Percentiles rank a stretch among this genome's conserved stretches.
These are phyloP conservation scores for Jamesozyma jinghongensis DNA, from an alignment of 805 yeast species.

Conservation along the genomic window DNA sequence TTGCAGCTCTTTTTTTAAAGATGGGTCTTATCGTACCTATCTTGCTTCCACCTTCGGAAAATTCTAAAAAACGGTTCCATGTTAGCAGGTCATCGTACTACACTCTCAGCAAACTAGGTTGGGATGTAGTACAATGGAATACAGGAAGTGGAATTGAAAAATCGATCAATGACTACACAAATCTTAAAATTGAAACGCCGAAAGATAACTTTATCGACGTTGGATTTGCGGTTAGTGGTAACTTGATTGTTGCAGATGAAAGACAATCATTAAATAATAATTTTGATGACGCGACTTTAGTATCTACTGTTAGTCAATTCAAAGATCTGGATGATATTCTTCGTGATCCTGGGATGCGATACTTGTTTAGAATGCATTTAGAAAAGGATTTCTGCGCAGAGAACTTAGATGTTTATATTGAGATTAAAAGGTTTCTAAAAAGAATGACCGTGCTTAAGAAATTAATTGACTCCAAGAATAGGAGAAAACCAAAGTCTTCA, in stretches of 20 bases:
- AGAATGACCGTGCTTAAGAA: conserved; percentile 38
- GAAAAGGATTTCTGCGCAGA: conserved; percentile 61
- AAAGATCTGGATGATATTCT: conserved; percentile 36
- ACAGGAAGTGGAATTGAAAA: conserved; percentile 5
- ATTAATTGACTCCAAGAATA: conserved; percentile 26
- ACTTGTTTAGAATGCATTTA: conserved; percentile 57
- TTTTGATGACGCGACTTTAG: background rate
- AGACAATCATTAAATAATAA: conserved; percentile 1
- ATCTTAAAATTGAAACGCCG: conserved; percentile 4
- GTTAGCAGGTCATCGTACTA: conserved; percentile 36
- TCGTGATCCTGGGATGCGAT: conserved; percentile 67
- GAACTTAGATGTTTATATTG: conserved; percentile 62
- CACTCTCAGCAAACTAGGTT: conserved; percentile 37
- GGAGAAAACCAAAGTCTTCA: conserved; percentile 8
- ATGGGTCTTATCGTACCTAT: conserved; percentile 41
- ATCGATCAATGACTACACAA: conserved; percentile 1
- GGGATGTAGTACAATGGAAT: conserved; percentile 29
- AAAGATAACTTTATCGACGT: conserved; percentile 1
- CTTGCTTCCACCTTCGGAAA: conserved; percentile 29
- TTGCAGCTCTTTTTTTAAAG: conserved; percentile 43
- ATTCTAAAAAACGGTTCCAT: conserved; percentile 24
- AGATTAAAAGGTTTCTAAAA: conserved; percentile 44
- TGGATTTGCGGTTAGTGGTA: conserved; percentile 3
- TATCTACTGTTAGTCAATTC: background rate
- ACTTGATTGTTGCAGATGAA: conserved; percentile 12